Evolutionary conservation across 768 basidiomycete species (phyloP).

Genomic region (Hortiboletus flavorubellus): DNA sequence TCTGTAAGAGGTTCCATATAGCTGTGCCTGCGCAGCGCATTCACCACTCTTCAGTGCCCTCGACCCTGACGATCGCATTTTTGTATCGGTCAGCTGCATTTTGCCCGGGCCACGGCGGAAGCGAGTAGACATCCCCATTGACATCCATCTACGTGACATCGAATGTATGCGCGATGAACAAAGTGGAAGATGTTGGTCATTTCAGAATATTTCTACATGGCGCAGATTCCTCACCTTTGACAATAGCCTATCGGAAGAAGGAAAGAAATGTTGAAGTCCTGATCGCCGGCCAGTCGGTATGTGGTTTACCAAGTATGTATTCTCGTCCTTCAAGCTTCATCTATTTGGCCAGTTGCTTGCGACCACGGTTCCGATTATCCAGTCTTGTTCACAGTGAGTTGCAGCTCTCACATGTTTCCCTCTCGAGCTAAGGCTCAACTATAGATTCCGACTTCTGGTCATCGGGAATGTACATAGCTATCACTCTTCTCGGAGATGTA

Average conservation of each 20-base stretch:
- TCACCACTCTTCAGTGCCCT: conserved; percentile 4
- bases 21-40: neutral
- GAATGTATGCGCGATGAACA: neutral
- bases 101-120: neutral
- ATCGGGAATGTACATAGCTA: conserved; percentile 10
- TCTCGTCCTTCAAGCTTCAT: neutral
- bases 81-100: neutral
- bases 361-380: conserved; percentile 7
- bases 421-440: neutral
- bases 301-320: neutral
- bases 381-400: conserved; percentile 12
- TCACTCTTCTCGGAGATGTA: neutral
- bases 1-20: conserved; percentile 3
- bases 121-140: neutral
- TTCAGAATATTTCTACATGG: neutral
- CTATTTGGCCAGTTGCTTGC: conserved; percentile 2
- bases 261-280: conserved; percentile 8
- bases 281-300: conserved; percentile 1
- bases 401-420: neutral
- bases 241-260: conserved; percentile 9
- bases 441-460: conserved; percentile 15
- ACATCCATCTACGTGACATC: conserved; percentile 2
- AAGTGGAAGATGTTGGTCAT: conserved; percentile 6
- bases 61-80: neutral
- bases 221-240: neutral